phyloP scores from a whole-genome alignment of 2,329 filamentous ascomycete genomes.

The Juglanconis juglandina region DNA sequence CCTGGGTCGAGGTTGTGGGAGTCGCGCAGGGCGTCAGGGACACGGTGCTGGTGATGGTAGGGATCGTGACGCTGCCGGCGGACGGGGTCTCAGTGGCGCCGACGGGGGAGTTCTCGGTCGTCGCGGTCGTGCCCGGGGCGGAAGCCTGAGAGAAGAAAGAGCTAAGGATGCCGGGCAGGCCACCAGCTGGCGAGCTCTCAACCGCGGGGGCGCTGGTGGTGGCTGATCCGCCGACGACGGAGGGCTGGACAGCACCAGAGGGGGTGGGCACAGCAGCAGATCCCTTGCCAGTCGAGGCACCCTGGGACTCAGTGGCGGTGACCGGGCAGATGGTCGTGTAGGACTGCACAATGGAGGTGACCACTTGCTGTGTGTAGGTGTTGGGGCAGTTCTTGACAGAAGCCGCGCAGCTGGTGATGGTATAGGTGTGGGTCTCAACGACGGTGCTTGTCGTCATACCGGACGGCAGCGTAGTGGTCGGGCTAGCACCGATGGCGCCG shows the following conservation, averaged over 20 bases:
- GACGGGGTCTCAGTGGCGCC: background rate
- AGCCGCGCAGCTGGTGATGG: conserved; percentile 28
- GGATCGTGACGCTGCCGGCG: conserved; percentile 3
- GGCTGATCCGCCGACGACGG: background rate
- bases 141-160: background rate
- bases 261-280: background rate
- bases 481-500: conserved; percentile 6
- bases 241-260: background rate
- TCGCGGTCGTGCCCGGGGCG: background rate
- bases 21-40: conserved; percentile 15
- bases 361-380: conserved; percentile 24
- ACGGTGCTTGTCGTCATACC: conserved; percentile 24
- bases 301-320: conserved; percentile 18
- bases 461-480: conserved; percentile 2
- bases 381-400: conserved; percentile 29
- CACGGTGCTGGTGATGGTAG: conserved; percentile 13
- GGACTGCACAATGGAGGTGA: conserved; percentile 24
- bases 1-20: conserved; percentile 20
- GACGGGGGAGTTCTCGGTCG: conserved; percentile 3
- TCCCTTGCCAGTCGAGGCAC: background rate
- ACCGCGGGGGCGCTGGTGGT: background rate
- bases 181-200: background rate
- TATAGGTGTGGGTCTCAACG: conserved; percentile 25
- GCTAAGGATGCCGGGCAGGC: background rate
- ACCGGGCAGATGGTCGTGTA: conserved; percentile 27